Conservation (phyloP, 2,329 filamentous ascomycete genomes). For the Penicillium italicum region DNA sequence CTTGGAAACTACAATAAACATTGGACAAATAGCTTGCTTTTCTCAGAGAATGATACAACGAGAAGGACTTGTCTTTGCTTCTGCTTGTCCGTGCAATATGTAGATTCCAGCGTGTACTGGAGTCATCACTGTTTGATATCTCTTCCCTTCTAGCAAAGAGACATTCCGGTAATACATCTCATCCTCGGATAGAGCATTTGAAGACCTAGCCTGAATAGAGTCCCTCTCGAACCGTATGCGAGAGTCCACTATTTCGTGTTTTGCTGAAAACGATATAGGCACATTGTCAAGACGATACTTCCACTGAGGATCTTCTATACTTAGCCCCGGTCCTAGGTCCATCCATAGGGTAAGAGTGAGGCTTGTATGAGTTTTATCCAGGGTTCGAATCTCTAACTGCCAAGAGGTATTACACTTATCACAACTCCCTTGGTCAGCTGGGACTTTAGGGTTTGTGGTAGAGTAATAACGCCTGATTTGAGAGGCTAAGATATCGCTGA, state of each 20-base stretch:
- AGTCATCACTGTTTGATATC: not conserved
- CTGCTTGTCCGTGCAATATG: not conserved
- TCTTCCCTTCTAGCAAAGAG: too few species aligned
- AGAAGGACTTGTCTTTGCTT: slow-evolving; percentile 5
- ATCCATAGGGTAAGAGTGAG: slow-evolving; percentile 11
- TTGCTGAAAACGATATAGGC: too few species aligned
- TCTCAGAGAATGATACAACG: slow-evolving; percentile 3
- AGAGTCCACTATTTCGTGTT: too few species aligned
- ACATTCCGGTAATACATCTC: too few species aligned
- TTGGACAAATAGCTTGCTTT: not conserved
- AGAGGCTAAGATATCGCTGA: not conserved
- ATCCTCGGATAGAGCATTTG: too few species aligned
- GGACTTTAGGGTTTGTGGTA: not conserved
- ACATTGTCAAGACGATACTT: too few species aligned
- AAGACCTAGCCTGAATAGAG: too few species aligned
- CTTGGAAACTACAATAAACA: not conserved
- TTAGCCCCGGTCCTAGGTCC: slow-evolving; percentile 2
- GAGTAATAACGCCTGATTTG: slow-evolving; percentile 1
- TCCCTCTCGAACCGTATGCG: too few species aligned
- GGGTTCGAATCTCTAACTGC: slow-evolving; percentile 4
- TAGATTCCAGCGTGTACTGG: not conserved
- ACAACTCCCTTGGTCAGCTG: slow-evolving; percentile 5
- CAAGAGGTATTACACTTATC: slow-evolving; percentile 7
- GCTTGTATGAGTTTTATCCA: slow-evolving; percentile 1
- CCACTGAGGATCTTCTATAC: too few species aligned